Conservation (phyloP, 805 yeast genomes). For the Saccharomyces paradoxus region DNA sequence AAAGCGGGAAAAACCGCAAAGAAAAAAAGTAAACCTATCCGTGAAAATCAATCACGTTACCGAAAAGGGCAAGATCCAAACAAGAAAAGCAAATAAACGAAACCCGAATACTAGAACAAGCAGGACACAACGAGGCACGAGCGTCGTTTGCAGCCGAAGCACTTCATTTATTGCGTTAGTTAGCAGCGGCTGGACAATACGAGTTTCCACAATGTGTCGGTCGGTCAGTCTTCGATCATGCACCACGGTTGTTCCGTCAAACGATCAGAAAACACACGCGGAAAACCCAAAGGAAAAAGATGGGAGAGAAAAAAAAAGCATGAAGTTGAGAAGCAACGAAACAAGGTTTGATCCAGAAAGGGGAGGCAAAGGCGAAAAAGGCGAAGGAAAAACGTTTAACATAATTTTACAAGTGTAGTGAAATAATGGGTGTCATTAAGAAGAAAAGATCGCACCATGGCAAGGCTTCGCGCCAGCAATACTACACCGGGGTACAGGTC, state of each 20-base stretch:
- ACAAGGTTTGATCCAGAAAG: not conserved
- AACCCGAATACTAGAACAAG: not conserved
- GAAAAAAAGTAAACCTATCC: not conserved
- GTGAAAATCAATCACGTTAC: not conserved
- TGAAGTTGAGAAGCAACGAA: not conserved
- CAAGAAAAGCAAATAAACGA: not conserved
- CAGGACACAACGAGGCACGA: not conserved
- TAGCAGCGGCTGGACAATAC: not conserved
- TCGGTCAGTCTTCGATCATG: not conserved
- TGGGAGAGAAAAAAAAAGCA: not conserved
- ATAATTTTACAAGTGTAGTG: not conserved
- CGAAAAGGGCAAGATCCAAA: not conserved
- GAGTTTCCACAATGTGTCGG: not conserved
- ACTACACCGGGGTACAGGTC: constrained; percentile 2
- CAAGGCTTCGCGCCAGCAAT: constrained; percentile 10
- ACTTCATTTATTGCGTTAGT: not conserved
- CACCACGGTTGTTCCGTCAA: not conserved
- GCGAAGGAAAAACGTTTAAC: not conserved
- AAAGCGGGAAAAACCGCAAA: not conserved
- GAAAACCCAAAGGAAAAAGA: not conserved
- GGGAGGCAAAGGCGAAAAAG: not conserved
- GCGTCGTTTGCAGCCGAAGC: not conserved
- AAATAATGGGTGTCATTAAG: constrained; percentile 22
- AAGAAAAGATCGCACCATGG: constrained; percentile 21
- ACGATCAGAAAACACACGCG: not conserved